Conservation (phyloP, 345 rosid genomes). For the Populus ilicifolia region DNA sequence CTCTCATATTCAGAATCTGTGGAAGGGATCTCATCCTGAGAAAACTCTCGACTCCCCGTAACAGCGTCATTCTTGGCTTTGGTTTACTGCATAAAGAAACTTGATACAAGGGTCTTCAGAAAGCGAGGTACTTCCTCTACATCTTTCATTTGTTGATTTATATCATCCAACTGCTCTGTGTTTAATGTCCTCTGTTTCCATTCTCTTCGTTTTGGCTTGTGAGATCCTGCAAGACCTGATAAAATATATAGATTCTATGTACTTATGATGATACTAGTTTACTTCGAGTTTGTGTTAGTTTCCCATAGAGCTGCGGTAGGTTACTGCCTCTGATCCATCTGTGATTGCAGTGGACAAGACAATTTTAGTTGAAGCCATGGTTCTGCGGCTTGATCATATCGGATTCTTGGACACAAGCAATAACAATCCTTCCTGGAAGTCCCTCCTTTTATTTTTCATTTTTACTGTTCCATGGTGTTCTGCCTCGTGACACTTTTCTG, state of each 20-base stretch:
- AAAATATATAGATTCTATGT: neutral
- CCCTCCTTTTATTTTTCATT: constrained; percentile 57
- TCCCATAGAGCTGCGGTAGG: constrained; percentile 18
- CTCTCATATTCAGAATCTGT: neutral
- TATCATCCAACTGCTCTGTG: neutral
- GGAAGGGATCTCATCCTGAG: neutral
- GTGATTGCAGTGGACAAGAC: constrained; percentile 59
- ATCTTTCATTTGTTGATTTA: neutral
- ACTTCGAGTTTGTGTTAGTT: neutral
- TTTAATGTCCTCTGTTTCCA: neutral
- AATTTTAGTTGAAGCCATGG: constrained; percentile 58
- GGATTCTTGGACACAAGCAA: constrained; percentile 43
- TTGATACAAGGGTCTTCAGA: constrained; percentile 1
- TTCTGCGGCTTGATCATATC: constrained; percentile 59
- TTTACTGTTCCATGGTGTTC: constrained; percentile 43
- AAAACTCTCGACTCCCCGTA: neutral
- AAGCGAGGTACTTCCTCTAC: neutral
- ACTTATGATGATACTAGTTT: neutral
- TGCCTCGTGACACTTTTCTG: constrained; percentile 35
- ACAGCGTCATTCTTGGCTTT: neutral
- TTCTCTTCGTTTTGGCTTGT: neutral
- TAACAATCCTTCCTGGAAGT: constrained; percentile 58
- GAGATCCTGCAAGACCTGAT: neutral
- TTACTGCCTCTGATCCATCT: constrained; percentile 55
- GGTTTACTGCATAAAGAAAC: neutral